phyloP scores from a whole-genome alignment of 2,329 filamentous ascomycete genomes.

The Trichoderma breve region DNA sequence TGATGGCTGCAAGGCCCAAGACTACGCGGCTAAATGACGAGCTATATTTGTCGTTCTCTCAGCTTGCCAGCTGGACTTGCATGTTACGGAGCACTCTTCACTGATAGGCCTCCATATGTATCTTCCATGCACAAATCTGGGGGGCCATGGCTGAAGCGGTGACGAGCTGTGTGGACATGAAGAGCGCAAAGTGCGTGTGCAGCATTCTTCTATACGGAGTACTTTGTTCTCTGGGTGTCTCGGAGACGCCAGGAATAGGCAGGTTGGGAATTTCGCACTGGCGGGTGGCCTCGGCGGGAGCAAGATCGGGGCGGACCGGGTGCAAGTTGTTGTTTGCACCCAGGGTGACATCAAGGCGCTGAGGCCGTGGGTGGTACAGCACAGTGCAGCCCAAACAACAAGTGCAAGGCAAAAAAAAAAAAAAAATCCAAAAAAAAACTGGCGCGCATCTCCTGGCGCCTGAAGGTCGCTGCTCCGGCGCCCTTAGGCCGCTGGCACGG shows the following conservation, averaged over 20 bases:
- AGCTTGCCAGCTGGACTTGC: constrained; percentile 16
- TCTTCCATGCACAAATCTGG: background rate
- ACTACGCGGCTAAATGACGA: background rate
- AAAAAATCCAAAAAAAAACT: background rate
- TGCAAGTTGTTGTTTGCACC: background rate
- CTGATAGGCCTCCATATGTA: background rate
- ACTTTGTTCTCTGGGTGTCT: background rate
- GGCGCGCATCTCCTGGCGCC: constrained; percentile 15
- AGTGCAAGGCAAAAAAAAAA: background rate
- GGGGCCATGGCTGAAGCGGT: constrained; percentile 6
- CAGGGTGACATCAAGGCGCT: background rate
- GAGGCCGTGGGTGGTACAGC: constrained; percentile 5
- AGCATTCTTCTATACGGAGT: background rate
- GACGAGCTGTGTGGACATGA: background rate
- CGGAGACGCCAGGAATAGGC: constrained; percentile 20
- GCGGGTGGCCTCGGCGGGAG: constrained; percentile 29
- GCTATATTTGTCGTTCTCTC: background rate
- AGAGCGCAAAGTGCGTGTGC: background rate
- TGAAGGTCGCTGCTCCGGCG: background rate
- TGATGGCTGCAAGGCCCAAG: constrained; percentile 10
- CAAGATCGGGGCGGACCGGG: constrained; percentile 37
- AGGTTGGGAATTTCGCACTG: constrained; percentile 9
- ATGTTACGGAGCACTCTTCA: background rate
- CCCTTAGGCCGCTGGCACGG: background rate
- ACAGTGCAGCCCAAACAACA: constrained; percentile 9